phyloP scores from a whole-genome alignment of 257 asterid genomes.

The Mentha longifolia region DNA sequence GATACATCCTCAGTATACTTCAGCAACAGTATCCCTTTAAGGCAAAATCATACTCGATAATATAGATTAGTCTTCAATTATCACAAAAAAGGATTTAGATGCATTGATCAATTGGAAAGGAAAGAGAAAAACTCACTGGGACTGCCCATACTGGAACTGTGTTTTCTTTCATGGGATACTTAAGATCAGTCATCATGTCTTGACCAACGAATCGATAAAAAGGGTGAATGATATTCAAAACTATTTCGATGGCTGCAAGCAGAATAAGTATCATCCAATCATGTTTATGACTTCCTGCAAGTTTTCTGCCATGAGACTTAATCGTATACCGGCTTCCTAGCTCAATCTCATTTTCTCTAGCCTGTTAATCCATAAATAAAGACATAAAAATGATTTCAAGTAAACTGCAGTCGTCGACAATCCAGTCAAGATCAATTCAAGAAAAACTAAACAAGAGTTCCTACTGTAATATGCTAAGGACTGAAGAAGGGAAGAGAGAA shows the following conservation, averaged over 20 bases:
- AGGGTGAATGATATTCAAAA: conserved; percentile 59
- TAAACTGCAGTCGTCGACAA: not conserved
- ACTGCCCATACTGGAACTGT: conserved; percentile 88
- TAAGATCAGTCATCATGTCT: conserved; percentile 80
- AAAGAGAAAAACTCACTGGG: conserved; percentile 60
- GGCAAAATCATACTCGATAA: conserved; percentile 1
- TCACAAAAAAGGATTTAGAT: not conserved
- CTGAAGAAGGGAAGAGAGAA: too few relatives aligned
- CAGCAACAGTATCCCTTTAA: not conserved
- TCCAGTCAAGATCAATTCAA: conserved; percentile 11
- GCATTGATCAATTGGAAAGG: not conserved
- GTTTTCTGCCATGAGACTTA: conserved; percentile 68
- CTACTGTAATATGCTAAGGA: too few relatives aligned
- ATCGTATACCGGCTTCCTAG: conserved; percentile 63
- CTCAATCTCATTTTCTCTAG: conserved; percentile 43
- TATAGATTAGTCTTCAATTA: not conserved
- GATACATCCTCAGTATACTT: conserved; percentile 15
- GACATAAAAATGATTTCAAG: not conserved
- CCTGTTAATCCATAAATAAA: conserved; percentile 44
- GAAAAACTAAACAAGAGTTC: not conserved
- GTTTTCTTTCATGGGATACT: conserved; percentile 78
- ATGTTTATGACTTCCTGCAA: conserved; percentile 63
- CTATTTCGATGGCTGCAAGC: conserved; percentile 55
- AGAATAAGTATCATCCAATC: conserved; percentile 85
- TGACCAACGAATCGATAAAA: conserved; percentile 76